Percentiles rank a stretch among this genome's conserved stretches.
Conservation (phyloP, 768 basidiomycete genomes). For the Calocera cornea region DNA sequence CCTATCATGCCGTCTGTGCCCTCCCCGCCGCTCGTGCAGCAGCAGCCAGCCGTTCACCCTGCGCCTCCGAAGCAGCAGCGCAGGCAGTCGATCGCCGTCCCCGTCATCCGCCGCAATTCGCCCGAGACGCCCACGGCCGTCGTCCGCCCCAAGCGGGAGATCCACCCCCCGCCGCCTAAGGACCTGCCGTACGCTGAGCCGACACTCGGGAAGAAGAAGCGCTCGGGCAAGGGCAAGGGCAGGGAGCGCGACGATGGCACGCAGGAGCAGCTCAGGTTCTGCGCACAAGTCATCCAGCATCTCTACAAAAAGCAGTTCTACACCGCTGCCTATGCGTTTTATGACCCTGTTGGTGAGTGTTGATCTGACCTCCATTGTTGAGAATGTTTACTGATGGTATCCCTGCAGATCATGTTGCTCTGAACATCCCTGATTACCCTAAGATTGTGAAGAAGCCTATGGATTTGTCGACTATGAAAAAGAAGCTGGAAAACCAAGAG, state of each 20-base stretch:
- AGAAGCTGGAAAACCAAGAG: conserved; percentile 62
- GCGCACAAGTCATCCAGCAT: conserved; percentile 57
- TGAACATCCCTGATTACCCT: conserved; percentile 72
- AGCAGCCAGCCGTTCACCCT: conserved; percentile 19
- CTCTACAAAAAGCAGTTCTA: conserved; percentile 68
- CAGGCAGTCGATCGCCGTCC: conserved; percentile 70
- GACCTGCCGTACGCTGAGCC: conserved; percentile 72
- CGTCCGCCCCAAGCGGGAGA: conserved; percentile 91
- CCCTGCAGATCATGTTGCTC: conserved; percentile 52
- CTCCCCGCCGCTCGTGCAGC: conserved; percentile 14
- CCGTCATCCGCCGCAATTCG: conserved; percentile 66
- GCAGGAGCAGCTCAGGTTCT: conserved; percentile 74
- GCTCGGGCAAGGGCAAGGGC: conserved; percentile 47
- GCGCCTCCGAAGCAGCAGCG: conserved; percentile 34
- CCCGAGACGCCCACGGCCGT: conserved; percentile 36
- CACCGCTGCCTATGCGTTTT: conserved; percentile 65
- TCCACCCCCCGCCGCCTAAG: conserved; percentile 88
- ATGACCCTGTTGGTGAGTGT: conserved; percentile 80
- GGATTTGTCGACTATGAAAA: conserved; percentile 82
- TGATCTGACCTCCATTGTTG: not conserved
- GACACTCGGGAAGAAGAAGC: conserved; percentile 30
- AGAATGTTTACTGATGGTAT: conserved; percentile 5
- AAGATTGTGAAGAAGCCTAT: conserved; percentile 88
- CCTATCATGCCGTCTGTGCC: not conserved
- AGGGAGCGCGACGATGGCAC: conserved; percentile 49